Conservation (phyloP, 176 grass and related monocot species). For the Cenchrus fungigraminus region DNA sequence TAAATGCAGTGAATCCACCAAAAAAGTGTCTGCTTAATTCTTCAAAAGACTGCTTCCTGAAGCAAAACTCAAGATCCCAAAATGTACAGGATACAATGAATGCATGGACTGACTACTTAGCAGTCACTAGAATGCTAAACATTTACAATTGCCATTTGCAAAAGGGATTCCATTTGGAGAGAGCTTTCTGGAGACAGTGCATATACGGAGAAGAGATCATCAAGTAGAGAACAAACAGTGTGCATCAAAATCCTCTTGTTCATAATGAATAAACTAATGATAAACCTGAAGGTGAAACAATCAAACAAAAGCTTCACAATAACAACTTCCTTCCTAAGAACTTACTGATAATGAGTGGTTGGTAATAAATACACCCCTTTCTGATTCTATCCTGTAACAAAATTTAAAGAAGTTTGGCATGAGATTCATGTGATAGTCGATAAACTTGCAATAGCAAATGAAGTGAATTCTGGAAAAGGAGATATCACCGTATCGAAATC, state of each 20-base stretch:
- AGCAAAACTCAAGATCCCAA: slow-evolving; percentile 16
- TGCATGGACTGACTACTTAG: slow-evolving; percentile 10
- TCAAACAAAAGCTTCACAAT: slow-evolving; percentile 13
- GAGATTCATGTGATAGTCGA: slow-evolving; percentile 33
- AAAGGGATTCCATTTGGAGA: background rate
- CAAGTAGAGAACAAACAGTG: slow-evolving; percentile 16
- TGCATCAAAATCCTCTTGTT: slow-evolving; percentile 3
- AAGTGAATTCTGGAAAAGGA: slow-evolving; percentile 19
- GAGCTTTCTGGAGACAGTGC: slow-evolving; percentile 25
- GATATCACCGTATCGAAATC: slow-evolving; percentile 18
- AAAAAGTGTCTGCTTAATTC: background rate
- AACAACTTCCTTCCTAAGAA: slow-evolving; percentile 17
- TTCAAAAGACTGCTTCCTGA: background rate
- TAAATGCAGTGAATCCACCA: slow-evolving; percentile 8
- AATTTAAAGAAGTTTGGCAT: slow-evolving; percentile 19
- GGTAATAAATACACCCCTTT: slow-evolving; percentile 88
- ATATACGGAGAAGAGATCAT: slow-evolving; percentile 12
- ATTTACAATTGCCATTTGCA: background rate
- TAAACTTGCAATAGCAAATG: slow-evolving; percentile 34
- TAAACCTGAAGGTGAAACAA: slow-evolving; percentile 17
- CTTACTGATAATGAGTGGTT: slow-evolving; percentile 83
- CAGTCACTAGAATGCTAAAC: background rate
- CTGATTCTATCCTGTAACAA: slow-evolving; percentile 76
- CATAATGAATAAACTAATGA: slow-evolving; percentile 24
- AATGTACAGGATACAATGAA: background rate